Evolutionary conservation across 176 grass and related monocot genomes (phyloP).

Genomic region (Saccharum officinarum): DNA sequence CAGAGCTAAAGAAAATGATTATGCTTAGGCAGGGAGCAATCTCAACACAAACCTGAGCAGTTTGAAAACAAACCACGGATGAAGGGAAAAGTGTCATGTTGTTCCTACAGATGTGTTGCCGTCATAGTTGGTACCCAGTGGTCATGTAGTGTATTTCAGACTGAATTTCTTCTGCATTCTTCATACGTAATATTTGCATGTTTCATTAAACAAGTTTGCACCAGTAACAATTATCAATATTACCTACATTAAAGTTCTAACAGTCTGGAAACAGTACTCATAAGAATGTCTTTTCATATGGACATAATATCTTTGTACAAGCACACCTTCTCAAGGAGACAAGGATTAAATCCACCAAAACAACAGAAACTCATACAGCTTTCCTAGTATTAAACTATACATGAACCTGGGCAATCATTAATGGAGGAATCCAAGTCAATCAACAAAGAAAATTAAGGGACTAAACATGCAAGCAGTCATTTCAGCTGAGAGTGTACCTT

Average conservation of each 20-base stretch:
- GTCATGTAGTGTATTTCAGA: neutral
- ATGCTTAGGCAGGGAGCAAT: neutral
- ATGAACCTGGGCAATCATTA: neutral
- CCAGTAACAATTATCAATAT: neutral
- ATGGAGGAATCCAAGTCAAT: neutral
- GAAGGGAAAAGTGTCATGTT: neutral
- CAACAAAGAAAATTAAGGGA: neutral
- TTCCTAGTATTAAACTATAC: neutral
- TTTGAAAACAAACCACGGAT: neutral
- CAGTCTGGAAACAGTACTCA: constrained; percentile 8
- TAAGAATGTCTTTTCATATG: neutral
- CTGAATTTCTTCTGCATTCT: neutral
- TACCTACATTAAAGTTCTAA: neutral
- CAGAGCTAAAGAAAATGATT: neutral
- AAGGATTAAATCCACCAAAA: neutral
- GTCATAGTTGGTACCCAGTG: neutral
- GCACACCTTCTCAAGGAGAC: neutral
- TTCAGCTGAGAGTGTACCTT: constrained; percentile 44
- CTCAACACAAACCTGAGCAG: neutral
- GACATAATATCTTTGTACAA: constrained; percentile 10
- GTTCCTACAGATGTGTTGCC: neutral
- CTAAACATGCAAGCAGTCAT: neutral
- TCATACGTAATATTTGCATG: neutral
- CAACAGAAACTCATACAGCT: neutral
- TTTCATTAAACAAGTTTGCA: neutral